These are phyloP conservation scores for Pseudozyma flocculosa DNA, from an alignment of 1,284 basidiomycete species.

Conservation along the genomic window DNA sequence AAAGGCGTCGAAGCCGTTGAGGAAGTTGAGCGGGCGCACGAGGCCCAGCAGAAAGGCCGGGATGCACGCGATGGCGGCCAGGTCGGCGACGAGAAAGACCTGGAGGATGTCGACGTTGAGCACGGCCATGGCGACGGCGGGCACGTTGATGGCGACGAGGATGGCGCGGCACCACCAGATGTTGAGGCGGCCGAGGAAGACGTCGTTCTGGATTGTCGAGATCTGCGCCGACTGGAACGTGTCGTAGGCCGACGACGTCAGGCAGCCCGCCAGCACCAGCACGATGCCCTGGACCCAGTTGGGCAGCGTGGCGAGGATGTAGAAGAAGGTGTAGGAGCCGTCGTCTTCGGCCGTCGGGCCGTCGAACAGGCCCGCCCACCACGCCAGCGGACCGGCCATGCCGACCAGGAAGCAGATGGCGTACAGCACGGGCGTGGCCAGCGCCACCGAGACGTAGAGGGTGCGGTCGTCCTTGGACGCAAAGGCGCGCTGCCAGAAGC, in stretches of 20 bases:
- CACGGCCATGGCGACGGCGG: constrained; percentile 51
- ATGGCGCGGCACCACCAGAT: constrained; percentile 56
- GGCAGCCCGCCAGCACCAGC: constrained; percentile 52
- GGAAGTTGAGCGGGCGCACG: constrained; percentile 45
- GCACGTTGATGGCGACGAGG: constrained; percentile 51
- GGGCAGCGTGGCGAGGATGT: constrained; percentile 50
- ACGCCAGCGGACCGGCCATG: constrained; percentile 53
- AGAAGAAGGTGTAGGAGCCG: constrained; percentile 53
- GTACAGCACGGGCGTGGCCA: constrained; percentile 53
- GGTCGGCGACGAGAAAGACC: constrained; percentile 57
- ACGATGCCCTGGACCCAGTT: constrained; percentile 56
- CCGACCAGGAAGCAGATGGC: constrained; percentile 56
- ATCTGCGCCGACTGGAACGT: constrained; percentile 58
- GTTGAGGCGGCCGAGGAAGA: constrained; percentile 56
- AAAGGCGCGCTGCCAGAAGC: constrained; percentile 58
- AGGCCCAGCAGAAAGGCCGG: constrained; percentile 54
- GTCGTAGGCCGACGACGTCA: constrained; percentile 57
- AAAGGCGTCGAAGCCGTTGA: constrained; percentile 55
- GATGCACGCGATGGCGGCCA: constrained; percentile 53
- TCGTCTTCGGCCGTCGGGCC: constrained; percentile 46
- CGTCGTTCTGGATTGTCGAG: constrained; percentile 57
- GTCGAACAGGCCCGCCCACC: constrained; percentile 52
- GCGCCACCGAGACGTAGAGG: constrained; percentile 48
- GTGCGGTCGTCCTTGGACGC: constrained; percentile 52
- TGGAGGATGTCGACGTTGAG: constrained; percentile 56